Percentiles rank a stretch among this genome's conserved stretches.
Conservation (phyloP, 2,329 filamentous ascomycete species). For the Endoconidiophora polonica region DNA sequence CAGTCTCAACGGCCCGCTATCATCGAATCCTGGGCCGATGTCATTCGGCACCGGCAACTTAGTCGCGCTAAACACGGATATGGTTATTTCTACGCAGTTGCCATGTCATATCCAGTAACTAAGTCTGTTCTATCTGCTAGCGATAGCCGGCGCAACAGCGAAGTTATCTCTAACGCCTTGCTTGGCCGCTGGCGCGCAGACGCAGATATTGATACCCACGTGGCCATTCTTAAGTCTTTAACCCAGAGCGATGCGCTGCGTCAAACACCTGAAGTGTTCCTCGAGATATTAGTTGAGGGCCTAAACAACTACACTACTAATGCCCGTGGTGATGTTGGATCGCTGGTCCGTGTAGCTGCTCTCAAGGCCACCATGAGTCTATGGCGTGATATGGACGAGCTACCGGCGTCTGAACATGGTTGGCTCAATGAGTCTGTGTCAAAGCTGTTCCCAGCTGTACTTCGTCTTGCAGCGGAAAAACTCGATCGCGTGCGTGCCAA, state of each 20-base stretch:
- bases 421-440: conserved; percentile 20
- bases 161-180: conserved; percentile 28
- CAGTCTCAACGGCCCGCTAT: conserved; percentile 22
- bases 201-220: conserved; percentile 32
- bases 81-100: conserved; percentile 37
- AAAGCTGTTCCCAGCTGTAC: conserved; percentile 30
- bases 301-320: conserved; percentile 86
- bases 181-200: conserved; percentile 36
- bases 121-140: background rate
- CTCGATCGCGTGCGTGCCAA: conserved; percentile 67
- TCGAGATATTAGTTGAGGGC: conserved; percentile 34
- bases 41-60: conserved; percentile 22
- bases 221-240: conserved; percentile 39
- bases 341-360: conserved; percentile 66
- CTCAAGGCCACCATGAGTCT: conserved; percentile 57
- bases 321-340: conserved; percentile 77
- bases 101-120: conserved; percentile 30
- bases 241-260: conserved; percentile 29
- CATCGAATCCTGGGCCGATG: conserved; percentile 30
- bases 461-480: conserved; percentile 71
- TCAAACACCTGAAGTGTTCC: conserved; percentile 25
- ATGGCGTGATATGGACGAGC: conserved; percentile 24
- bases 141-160: conserved; percentile 11
- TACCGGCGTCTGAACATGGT: conserved; percentile 13
- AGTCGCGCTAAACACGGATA: conserved; percentile 24